Conservation (phyloP, 2,329 filamentous ascomycete genomes). For the Colletotrichum musicola region DNA sequence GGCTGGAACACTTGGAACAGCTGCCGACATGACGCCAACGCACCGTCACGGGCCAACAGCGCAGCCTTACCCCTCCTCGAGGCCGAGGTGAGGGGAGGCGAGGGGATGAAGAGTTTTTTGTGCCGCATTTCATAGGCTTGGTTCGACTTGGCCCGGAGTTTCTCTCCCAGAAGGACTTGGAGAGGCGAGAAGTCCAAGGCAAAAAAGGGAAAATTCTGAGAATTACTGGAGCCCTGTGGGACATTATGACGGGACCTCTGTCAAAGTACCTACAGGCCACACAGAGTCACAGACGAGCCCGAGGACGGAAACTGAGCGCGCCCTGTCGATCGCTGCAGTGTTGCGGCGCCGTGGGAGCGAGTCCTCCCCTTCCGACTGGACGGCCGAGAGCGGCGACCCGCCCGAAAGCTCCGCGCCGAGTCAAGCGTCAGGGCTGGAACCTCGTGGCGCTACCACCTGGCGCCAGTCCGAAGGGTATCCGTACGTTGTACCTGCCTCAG, state of each 20-base stretch:
- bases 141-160: background rate
- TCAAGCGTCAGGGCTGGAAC: constrained; percentile 33
- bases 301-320: background rate
- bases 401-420: constrained; percentile 27
- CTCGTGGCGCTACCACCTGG: constrained; percentile 11
- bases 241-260: background rate
- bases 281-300: no score
- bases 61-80: constrained; percentile 3
- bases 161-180: background rate
- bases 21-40: constrained; percentile 34
- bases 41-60: constrained; percentile 25
- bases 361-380: constrained; percentile 34
- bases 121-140: background rate
- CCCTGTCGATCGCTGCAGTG: constrained; percentile 35
- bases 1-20: constrained; percentile 23
- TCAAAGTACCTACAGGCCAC: no score
- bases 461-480: no score
- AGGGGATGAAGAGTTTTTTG: background rate
- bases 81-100: background rate
- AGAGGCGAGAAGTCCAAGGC: background rate
- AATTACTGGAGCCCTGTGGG: constrained; percentile 29
- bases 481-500: constrained; percentile 31
- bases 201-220: constrained; percentile 13
- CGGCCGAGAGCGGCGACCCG: constrained; percentile 21
- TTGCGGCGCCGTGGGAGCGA: constrained; percentile 1